Evolutionary conservation across 257 asterid genomes (phyloP), one percentile per base, ranked within the genome.

Genomic region (Capsicum pubescens): DNA sequence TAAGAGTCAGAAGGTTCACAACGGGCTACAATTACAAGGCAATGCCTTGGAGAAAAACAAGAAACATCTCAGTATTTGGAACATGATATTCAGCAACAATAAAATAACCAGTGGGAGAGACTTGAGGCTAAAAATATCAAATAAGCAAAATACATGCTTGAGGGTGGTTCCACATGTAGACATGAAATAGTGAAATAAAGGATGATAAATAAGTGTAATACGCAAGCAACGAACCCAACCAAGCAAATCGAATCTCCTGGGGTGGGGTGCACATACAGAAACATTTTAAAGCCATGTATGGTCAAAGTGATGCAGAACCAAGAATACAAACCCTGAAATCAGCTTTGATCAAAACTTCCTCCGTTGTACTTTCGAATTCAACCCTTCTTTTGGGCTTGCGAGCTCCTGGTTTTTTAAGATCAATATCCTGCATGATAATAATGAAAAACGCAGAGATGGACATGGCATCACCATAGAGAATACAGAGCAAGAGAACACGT

Each of bases 281-380:
- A 76, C 46, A 76, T 21, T 54, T 26, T 21, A 52, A 76, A 52
- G 81, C 9, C 59, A 50, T 26, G 60, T 19, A 36, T 78, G 21
- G 44, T 44, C 57, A 66, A 80, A 79, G 79, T 67, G 8, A 71
- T 21, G 81, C 11, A 82, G 80, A 79, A 52, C 19, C 76, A 82
- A 36, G 48, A 58, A 87, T 60, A 64, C 92, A 9, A 79, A 97
- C 99, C 99, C 99, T 92, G 93, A 97, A 97, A 92, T 97, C 99
- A 83, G 99, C 97, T 86, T 94, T 90, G 61, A 69, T 85, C 68
- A 97, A 80, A 79, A 93, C 99, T 91, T 97, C 99, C 82, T 88
- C 84, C 5, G 99, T 92, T 4, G 97, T 91, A 8, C 97, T 93
- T 90, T 90, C 92, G 89, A 97, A 93, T 86, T 91, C 95, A 4